Evolutionary conservation across 768 basidiomycete genomes (phyloP), one percentile per base, ranked within the genome.

Genomic region (Hygrocybe punicea): DNA sequence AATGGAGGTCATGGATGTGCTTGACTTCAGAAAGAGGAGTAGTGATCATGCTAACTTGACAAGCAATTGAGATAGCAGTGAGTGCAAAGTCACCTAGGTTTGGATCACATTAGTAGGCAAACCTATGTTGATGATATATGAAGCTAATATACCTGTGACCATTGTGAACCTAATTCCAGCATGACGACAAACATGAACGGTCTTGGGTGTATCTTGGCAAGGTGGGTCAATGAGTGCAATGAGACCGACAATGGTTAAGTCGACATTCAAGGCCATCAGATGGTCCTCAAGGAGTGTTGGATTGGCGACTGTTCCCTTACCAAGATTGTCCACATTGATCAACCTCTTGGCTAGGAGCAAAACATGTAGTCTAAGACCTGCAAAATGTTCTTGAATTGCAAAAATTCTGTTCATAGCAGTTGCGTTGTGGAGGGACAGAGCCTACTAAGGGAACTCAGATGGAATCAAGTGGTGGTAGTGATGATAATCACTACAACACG

Each of bases 111-210:
- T 9, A 51, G 55, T 23, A 13, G 8, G 29, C 29, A 29, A 29
- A 4, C 29, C 29, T 29, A 29, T 29, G 29, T 29, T 29, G 29
- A 29, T 4, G 29, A 29, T 29, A 29, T 29, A 29, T 10, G 42
- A 47, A 54, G 19, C 36, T 46, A 3, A 55, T 61, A n/a, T 55
- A 71, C 80, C 80, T 9, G 81, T 82, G 55, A 87, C 82, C 74
- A 87, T 83, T 62, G 81, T 79, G 63, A 86, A 82, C 10, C 84
- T 76, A 47, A 86, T 81, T 4, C 83, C 83, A 7, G 84, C 85
- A 13, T 76, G 63, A 23, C 82, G 77, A 59, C 79, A 79, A n/a
- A 73, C 63, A 6, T 73, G 73, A 25, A 82, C 78, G 2, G 81
- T 81, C 19, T 82, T 77, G 19, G 74, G 71, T 23, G 81, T 82